Conservation (phyloP, 768 basidiomycete genomes). For the Cubamyces lactineus region DNA sequence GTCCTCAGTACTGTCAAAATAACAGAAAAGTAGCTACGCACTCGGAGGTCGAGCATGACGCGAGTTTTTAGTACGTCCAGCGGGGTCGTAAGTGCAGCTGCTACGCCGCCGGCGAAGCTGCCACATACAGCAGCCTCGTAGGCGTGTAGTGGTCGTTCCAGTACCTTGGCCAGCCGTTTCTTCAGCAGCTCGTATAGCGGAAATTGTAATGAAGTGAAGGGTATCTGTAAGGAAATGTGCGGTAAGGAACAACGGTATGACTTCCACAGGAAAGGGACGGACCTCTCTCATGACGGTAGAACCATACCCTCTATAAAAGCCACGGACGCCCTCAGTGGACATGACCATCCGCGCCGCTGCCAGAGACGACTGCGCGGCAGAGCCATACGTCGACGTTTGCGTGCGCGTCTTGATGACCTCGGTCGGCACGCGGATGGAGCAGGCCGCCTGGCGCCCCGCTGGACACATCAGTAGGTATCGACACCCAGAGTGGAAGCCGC, state of each 20-base stretch:
- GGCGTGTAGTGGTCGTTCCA: conserved; percentile 59
- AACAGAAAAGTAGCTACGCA: conserved; percentile 39
- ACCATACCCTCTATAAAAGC: conserved; percentile 89
- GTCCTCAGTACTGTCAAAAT: not conserved
- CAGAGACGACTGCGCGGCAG: conserved; percentile 57
- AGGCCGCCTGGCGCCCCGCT: conserved; percentile 63
- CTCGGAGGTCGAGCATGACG: conserved; percentile 91
- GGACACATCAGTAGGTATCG: conserved; percentile 15
- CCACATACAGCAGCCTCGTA: conserved; percentile 89
- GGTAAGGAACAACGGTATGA: too few relatives aligned
- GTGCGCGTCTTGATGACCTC: conserved; percentile 95
- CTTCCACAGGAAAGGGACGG: not conserved
- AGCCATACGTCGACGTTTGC: conserved; percentile 81
- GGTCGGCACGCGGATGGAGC: conserved; percentile 91
- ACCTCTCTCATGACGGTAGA: conserved; percentile 77
- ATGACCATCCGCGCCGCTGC: conserved; percentile 60
- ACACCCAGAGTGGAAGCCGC: not conserved
- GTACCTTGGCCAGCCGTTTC: conserved; percentile 54
- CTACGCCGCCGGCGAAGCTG: conserved; percentile 86
- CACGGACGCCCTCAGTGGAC: conserved; percentile 64
- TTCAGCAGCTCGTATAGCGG: conserved; percentile 94
- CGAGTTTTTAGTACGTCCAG: conserved; percentile 96
- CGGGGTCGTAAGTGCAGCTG: conserved; percentile 90
- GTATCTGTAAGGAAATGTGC: conserved; percentile 60
- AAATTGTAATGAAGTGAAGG: conserved; percentile 95